Evolutionary conservation across 2,329 filamentous ascomycete genomes (phyloP), one percentile per base, ranked within the genome.

Genomic region (Penicillium nordicum): DNA sequence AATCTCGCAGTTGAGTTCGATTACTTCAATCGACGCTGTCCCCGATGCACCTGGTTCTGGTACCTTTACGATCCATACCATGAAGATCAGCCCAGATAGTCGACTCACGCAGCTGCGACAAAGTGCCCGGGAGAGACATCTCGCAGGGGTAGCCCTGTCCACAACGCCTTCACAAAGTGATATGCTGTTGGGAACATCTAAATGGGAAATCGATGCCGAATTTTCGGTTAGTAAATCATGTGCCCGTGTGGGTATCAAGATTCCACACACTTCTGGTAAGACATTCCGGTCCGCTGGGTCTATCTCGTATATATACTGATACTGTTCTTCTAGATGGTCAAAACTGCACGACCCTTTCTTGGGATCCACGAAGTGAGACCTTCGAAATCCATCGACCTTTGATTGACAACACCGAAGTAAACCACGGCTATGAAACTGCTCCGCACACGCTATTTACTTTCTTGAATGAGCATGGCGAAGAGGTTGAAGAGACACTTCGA

Each of bases 401-500:
- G 45, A 10, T 57, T 47, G 34, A 50, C 7, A 65, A 75, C 23
- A 27, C 58, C 0, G 67, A 70, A 11, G 70, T 79, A 16, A 70
- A 75, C 32, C 76, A 77, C 27, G 62, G 62, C 4, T 40, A 60
- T 0, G 69, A 75, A 43, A 60, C 62, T 37, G 78, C 76, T 0
- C 77, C 79, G 0, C 79, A 80, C 53, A 82, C 80, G 0, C 70
- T 82, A 0, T 80, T 82, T 62, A 74, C 71, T 1, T 60, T 43
- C n/a, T 27, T 48, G 9, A 59, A 60, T 25, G 51, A 52, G 1
- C 30, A 52, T 10, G 59, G 59, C 3, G 50, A 60, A 3, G 62
- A 69, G 32, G 32, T 38, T 18, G 66, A 72, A 54, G 76, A 79
- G 57, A 59, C 64, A 2, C 67, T 80, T 0, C 66, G 66, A n/a